A percentile compares a stretch with the other conserved stretches of the same genome.
Evolutionary conservation across 2,329 filamentous ascomycete species (phyloP).

Genomic region (Cordyceps javanica): DNA sequence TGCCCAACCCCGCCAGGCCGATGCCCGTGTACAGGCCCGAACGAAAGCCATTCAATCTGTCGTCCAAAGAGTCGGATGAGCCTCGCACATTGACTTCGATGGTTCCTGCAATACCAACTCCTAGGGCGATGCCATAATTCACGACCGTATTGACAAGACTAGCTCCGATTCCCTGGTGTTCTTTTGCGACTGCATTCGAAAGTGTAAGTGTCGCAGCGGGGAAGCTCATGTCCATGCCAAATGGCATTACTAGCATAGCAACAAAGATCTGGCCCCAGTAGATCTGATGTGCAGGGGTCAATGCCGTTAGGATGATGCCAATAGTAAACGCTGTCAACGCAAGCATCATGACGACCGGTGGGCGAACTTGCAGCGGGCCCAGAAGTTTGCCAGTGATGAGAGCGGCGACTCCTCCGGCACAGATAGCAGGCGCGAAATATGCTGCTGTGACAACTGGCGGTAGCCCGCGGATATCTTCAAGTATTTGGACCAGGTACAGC

Average conservation of each 20-base stretch:
- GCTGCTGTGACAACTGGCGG: slow-evolving; percentile 38
- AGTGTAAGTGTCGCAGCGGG: slow-evolving; percentile 57
- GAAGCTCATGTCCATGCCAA: slow-evolving; percentile 62
- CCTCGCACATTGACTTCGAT: slow-evolving; percentile 42
- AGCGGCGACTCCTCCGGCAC: slow-evolving; percentile 39
- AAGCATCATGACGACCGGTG: slow-evolving; percentile 36
- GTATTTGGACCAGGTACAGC: slow-evolving; percentile 45
- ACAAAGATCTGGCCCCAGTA: slow-evolving; percentile 63
- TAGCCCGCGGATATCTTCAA: slow-evolving; percentile 36
- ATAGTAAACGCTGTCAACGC: slow-evolving; percentile 38
- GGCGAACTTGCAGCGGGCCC: slow-evolving; percentile 28
- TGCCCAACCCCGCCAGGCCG: slow-evolving; percentile 25
- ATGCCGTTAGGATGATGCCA: slow-evolving; percentile 37
- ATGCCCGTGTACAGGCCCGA: slow-evolving; percentile 37
- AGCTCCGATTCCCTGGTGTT: slow-evolving; percentile 41
- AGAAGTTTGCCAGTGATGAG: slow-evolving; percentile 38
- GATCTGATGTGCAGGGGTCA: slow-evolving; percentile 45
- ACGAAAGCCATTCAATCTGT: slow-evolving; percentile 28
- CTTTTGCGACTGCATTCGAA: slow-evolving; percentile 41
- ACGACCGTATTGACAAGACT: slow-evolving; percentile 58
- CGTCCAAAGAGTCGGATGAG: slow-evolving; percentile 19
- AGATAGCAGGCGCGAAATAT: slow-evolving; percentile 37
- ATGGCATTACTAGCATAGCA: slow-evolving; percentile 50
- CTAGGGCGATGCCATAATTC: slow-evolving; percentile 63
- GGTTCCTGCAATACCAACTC: slow-evolving; percentile 59